These are phyloP conservation scores for Metschnikowia reukaufii DNA, from an alignment of 805 yeast species.

Conservation along the genomic window DNA sequence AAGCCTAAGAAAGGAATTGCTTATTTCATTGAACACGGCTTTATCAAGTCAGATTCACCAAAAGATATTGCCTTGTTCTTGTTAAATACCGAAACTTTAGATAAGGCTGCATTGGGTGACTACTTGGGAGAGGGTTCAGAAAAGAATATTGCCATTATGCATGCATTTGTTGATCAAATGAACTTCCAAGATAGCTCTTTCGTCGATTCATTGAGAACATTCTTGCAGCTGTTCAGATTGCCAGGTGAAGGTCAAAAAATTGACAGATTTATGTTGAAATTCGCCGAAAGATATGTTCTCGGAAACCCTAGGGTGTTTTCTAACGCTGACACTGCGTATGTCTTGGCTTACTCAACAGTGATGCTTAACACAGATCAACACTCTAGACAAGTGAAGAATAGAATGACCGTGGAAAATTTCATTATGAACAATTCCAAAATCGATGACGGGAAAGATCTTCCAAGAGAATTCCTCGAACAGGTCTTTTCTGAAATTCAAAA, in stretches of 20 bases:
- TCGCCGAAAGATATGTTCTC: conserved; percentile 86
- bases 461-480: conserved; percentile 65
- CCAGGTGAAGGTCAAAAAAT: conserved; percentile 99
- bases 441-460: conserved; percentile 85
- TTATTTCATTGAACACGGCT: conserved; percentile 58
- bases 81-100: conserved; percentile 69
- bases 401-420: conserved; percentile 89
- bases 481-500: conserved; percentile 75
- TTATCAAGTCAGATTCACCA: conserved; percentile 63
- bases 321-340: conserved; percentile 92
- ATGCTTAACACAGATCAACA: conserved; percentile 95
- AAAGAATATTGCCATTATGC: conserved; percentile 79
- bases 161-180: conserved; percentile 86
- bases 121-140: conserved; percentile 88
- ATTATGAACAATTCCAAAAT: conserved; percentile 86
- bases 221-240: conserved; percentile 83
- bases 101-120: conserved; percentile 85
- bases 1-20: conserved; percentile 81
- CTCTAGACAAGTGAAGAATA: conserved; percentile 76
- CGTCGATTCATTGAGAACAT: conserved; percentile 81
- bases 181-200: conserved; percentile 69
- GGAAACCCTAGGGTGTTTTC: conserved; percentile 89
- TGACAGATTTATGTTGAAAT: conserved; percentile 94
- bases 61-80: conserved; percentile 72
- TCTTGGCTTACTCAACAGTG: conserved; percentile 86